Evolutionary conservation across 129 eudicot species (phyloP).

Genomic region (Flaveria sonorensis): DNA sequence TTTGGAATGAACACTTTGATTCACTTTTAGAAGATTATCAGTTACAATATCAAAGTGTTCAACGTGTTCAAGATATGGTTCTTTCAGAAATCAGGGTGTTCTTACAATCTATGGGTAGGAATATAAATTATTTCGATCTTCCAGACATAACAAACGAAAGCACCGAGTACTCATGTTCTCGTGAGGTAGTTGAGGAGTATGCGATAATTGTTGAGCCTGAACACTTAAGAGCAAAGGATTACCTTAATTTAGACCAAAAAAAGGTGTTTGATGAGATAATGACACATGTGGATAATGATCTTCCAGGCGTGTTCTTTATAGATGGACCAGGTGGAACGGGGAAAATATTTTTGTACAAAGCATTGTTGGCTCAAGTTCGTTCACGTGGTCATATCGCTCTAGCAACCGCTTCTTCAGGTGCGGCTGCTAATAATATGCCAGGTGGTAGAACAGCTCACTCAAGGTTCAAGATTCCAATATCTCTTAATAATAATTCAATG

Average conservation of each 20-base stretch:
- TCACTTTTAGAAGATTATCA: conserved; percentile 12
- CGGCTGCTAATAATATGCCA: conserved; percentile 15
- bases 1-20: conserved; percentile 1
- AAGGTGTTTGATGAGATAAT: not conserved
- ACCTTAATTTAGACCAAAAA: not conserved
- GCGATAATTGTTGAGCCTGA: not conserved
- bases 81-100: not conserved
- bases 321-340: conserved; percentile 19
- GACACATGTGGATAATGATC: not conserved
- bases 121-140: not conserved
- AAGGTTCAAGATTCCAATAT: conserved; percentile 20
- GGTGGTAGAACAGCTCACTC: conserved; percentile 36
- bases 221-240: too few species aligned
- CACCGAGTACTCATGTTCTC: not conserved
- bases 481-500: not conserved
- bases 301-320: conserved; percentile 15
- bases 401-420: conserved; percentile 30
- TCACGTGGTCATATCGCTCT: not conserved
- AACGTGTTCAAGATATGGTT: not conserved
- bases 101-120: conserved; percentile 29
- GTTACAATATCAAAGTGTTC: too few species aligned
- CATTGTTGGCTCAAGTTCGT: conserved; percentile 7
- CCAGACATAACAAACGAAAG: not conserved
- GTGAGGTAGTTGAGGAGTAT: conserved; percentile 7
- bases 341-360: conserved; percentile 11